Evolutionary conservation across 768 basidiomycete genomes (phyloP).

Genomic region (Chalciporus piperatus): DNA sequence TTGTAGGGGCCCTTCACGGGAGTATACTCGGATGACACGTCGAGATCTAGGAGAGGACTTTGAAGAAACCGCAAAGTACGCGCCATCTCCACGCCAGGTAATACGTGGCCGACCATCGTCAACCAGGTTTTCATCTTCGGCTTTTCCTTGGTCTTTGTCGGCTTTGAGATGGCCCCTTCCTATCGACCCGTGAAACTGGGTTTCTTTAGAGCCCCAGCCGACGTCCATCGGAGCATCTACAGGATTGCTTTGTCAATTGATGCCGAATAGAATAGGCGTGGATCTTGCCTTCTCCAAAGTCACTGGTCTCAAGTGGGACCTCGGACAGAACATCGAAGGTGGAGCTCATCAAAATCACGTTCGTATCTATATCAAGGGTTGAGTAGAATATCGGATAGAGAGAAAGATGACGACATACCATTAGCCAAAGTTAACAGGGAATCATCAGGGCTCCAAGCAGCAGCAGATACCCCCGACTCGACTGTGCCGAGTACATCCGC

Average conservation of each 20-base stretch:
- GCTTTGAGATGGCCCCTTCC: slow-evolving; percentile 67
- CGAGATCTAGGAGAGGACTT: slow-evolving; percentile 42
- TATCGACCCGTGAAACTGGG: slow-evolving; percentile 95
- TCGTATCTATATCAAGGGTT: slow-evolving; percentile 55
- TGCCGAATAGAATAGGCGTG: not conserved
- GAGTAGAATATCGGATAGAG: not conserved
- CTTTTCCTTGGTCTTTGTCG: slow-evolving; percentile 44
- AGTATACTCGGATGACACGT: slow-evolving; percentile 32
- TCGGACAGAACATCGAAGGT: slow-evolving; percentile 89
- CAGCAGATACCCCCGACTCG: slow-evolving; percentile 78
- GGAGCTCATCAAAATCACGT: slow-evolving; percentile 84
- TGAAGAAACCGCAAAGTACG: slow-evolving; percentile 83
- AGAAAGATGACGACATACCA: slow-evolving; percentile 40
- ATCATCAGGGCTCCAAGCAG: slow-evolving; percentile 91
- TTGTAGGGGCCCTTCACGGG: slow-evolving; percentile 59
- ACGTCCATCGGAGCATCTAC: slow-evolving; percentile 89
- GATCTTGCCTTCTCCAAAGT: slow-evolving; percentile 80
- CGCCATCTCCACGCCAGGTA: slow-evolving; percentile 92
- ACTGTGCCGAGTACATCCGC: slow-evolving; percentile 83
- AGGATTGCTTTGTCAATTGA: slow-evolving; percentile 12
- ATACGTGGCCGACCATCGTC: slow-evolving; percentile 74
- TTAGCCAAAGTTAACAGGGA: slow-evolving; percentile 80
- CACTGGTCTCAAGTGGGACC: slow-evolving; percentile 60
- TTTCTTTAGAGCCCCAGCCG: slow-evolving; percentile 96
- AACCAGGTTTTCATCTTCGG: slow-evolving; percentile 56